Evolutionary conservation across 2,329 filamentous ascomycete genomes (phyloP).

Genomic region (Xylariaceae sp.): DNA sequence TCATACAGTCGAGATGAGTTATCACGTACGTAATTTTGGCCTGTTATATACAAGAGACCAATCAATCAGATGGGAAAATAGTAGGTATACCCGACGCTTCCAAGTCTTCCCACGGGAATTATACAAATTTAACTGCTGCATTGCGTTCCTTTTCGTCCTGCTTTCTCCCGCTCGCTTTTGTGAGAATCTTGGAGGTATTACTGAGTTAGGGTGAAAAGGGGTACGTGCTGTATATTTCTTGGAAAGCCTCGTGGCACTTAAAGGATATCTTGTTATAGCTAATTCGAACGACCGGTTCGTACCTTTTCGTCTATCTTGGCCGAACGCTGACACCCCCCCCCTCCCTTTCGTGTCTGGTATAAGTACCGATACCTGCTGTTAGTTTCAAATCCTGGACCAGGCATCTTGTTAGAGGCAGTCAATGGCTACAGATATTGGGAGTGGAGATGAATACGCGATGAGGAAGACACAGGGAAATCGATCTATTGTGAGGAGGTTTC

Average conservation of each 20-base stretch:
- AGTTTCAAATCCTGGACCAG: constrained; percentile 33
- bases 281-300: constrained; percentile 56
- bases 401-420: constrained; percentile 29
- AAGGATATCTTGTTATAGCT: constrained; percentile 59
- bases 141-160: no score
- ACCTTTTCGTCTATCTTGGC: constrained; percentile 48
- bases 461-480: constrained; percentile 11
- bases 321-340: constrained; percentile 45
- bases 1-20: no score
- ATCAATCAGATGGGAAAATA: no score
- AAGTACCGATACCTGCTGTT: constrained; percentile 25
- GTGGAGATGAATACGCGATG: constrained; percentile 1
- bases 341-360: constrained; percentile 44
- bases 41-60: no score
- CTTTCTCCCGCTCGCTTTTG: no score
- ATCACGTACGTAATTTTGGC: no score
- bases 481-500: no score
- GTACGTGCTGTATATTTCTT: constrained; percentile 49
- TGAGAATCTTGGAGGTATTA: background rate
- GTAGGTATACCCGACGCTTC: no score
- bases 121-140: no score
- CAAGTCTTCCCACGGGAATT: no score
- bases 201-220: background rate
- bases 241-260: constrained; percentile 50
- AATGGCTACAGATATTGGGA: constrained; percentile 14